A percentile compares a stretch with the other conserved stretches of the same genome.
phyloP scores from a whole-genome alignment of 345 rosid species.

The Toxicodendron radicans region DNA sequence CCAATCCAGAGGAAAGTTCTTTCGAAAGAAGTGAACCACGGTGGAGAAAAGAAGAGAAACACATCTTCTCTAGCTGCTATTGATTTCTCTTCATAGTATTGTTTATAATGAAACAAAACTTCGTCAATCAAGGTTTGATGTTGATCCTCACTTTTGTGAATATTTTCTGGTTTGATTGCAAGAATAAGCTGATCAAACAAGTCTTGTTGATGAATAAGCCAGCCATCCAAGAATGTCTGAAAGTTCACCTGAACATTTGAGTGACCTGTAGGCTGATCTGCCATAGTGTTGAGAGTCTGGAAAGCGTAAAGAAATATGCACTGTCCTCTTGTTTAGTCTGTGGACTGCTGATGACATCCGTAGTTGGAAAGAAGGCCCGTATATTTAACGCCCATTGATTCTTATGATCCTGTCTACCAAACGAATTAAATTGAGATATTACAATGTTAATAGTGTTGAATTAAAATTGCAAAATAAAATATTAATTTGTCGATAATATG shows the following conservation, averaged over 20 bases:
- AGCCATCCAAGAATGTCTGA: slow-evolving; percentile 30
- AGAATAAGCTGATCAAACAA: slow-evolving; percentile 25
- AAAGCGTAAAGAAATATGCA: too few species aligned
- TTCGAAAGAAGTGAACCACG: slow-evolving; percentile 45
- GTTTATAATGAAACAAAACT: slow-evolving; percentile 32
- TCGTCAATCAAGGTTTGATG: slow-evolving; percentile 21
- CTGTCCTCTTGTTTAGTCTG: too few species aligned
- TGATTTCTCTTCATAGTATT: slow-evolving; percentile 31
- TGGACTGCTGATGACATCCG: too few species aligned
- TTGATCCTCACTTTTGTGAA: not conserved
- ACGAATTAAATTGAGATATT: too few species aligned
- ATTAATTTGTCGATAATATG: too few species aligned
- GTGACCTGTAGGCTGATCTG: too few species aligned
- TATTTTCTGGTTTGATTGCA: slow-evolving; percentile 1
- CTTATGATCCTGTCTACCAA: too few species aligned
- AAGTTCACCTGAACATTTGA: slow-evolving; percentile 4
- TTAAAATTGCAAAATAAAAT: too few species aligned
- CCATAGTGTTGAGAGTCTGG: too few species aligned
- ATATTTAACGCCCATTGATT: too few species aligned
- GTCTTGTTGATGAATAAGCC: slow-evolving; percentile 28
- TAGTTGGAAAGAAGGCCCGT: too few species aligned
- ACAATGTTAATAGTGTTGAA: too few species aligned
- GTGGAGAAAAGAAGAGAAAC: slow-evolving; percentile 37
- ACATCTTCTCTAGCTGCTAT: slow-evolving; percentile 20
- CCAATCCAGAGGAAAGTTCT: slow-evolving; percentile 39